These are phyloP conservation scores for Xylaria sp. DNA, from an alignment of 2,329 filamentous ascomycete genomes.

Conservation along the genomic window DNA sequence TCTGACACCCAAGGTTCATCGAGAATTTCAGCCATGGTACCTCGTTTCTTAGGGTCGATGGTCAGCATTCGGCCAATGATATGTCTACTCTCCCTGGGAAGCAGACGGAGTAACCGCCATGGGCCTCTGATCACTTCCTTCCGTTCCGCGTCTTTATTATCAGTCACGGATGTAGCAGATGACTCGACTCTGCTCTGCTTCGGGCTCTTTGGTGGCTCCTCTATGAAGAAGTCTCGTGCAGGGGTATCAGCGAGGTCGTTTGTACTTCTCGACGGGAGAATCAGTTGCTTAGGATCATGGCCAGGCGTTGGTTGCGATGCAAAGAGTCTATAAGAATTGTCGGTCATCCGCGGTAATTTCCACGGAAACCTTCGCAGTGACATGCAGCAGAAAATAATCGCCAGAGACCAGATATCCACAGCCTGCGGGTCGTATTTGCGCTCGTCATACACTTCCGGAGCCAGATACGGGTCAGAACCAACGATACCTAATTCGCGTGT, in stretches of 20 bases:
- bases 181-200: slow-evolving; percentile 37
- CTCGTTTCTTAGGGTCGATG: slow-evolving; percentile 83
- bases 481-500: slow-evolving; percentile 64
- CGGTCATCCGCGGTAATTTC: slow-evolving; percentile 91
- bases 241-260: slow-evolving; percentile 55
- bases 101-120: slow-evolving; percentile 85
- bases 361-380: slow-evolving; percentile 92
- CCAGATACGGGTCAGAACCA: slow-evolving; percentile 92
- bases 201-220: slow-evolving; percentile 49
- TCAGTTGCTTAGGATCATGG: slow-evolving; percentile 65
- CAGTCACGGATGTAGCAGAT: slow-evolving; percentile 47
- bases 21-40: slow-evolving; percentile 85
- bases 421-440: slow-evolving; percentile 93
- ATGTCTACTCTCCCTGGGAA: slow-evolving; percentile 88
- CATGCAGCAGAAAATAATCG: slow-evolving; percentile 99
- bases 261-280: slow-evolving; percentile 58
- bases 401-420: slow-evolving; percentile 96
- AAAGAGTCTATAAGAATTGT: slow-evolving; percentile 96
- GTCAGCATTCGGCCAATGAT: slow-evolving; percentile 95
- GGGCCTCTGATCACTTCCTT: slow-evolving; percentile 90
- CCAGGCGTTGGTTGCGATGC: slow-evolving; percentile 84
- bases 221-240: slow-evolving; percentile 52
- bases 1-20: slow-evolving; percentile 90
- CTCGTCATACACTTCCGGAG: slow-evolving; percentile 94
- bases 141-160: slow-evolving; percentile 56